phyloP scores from a whole-genome alignment of 73 alveolate genomes.

The Paramecium pentaurelia region DNA sequence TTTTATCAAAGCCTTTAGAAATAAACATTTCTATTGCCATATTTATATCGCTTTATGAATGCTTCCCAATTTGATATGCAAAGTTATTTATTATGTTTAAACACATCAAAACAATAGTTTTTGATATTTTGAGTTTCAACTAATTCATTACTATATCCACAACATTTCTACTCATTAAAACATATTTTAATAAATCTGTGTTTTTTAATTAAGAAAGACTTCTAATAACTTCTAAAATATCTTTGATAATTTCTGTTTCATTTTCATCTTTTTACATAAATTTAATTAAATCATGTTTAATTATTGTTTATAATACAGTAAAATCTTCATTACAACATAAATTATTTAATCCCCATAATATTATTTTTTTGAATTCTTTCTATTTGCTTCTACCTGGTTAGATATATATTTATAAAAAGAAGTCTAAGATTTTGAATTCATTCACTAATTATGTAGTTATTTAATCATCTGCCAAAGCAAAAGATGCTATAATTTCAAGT shows the following conservation, averaged over 20 bases:
- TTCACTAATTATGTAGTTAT: neutral
- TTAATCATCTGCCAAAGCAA: neutral
- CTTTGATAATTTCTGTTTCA: neutral
- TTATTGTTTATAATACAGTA: neutral
- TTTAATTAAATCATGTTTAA: neutral
- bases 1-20: neutral
- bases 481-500: neutral
- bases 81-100: neutral
- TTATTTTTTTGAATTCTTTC: neutral
- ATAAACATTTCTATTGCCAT: neutral
- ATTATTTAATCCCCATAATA: neutral
- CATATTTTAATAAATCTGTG: neutral
- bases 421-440: neutral
- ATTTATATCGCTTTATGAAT: neutral
- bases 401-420: neutral
- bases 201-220: neutral
- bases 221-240: neutral
- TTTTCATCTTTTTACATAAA: neutral
- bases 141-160: neutral
- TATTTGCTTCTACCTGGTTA: constrained; percentile 21
- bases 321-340: neutral
- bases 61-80: neutral
- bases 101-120: neutral
- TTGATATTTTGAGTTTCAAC: neutral
- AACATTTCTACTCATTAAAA: neutral